Evolutionary conservation across 2,329 filamentous ascomycete species (phyloP).

Genomic region (Achaetomium macrosporum): DNA sequence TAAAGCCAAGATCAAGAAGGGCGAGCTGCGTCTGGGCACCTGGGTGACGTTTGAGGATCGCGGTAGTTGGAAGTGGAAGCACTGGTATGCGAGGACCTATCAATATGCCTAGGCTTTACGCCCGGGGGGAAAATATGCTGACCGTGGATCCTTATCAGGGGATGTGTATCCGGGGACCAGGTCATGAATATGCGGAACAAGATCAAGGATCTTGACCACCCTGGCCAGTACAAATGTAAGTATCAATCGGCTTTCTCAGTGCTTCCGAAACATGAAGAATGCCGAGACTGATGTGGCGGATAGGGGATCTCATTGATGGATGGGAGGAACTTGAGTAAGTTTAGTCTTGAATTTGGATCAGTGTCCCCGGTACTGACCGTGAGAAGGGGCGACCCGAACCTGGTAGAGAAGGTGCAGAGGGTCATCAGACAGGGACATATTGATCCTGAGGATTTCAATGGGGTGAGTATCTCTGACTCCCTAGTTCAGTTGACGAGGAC

Average conservation of each 20-base stretch:
- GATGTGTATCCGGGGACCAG: slow-evolving; percentile 75
- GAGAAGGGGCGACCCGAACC: slow-evolving; percentile 45
- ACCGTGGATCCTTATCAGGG: slow-evolving; percentile 50
- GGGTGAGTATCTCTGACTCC: slow-evolving; percentile 51
- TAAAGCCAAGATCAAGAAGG: slow-evolving; percentile 68
- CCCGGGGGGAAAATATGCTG: not conserved
- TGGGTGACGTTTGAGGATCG: slow-evolving; percentile 60
- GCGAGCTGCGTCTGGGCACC: slow-evolving; percentile 68
- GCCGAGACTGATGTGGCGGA: no score
- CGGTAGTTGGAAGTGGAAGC: slow-evolving; percentile 69
- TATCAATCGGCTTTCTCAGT: no score
- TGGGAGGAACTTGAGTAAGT: slow-evolving; percentile 64
- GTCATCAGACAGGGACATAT: slow-evolving; percentile 75
- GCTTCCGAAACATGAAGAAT: no score
- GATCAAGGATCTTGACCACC: slow-evolving; percentile 39
- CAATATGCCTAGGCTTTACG: not conserved
- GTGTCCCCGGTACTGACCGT: not conserved
- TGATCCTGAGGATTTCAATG: slow-evolving; percentile 80
- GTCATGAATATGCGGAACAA: slow-evolving; percentile 59
- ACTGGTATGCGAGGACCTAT: slow-evolving; percentile 60
- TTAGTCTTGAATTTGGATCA: not conserved
- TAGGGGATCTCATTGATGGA: slow-evolving; percentile 62
- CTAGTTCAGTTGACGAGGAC: not conserved
- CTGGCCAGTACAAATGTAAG: slow-evolving; percentile 44
- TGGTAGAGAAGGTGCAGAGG: slow-evolving; percentile 66